phyloP scores from a whole-genome alignment of 148 eudicot species.

The Fallopia convolvulus region DNA sequence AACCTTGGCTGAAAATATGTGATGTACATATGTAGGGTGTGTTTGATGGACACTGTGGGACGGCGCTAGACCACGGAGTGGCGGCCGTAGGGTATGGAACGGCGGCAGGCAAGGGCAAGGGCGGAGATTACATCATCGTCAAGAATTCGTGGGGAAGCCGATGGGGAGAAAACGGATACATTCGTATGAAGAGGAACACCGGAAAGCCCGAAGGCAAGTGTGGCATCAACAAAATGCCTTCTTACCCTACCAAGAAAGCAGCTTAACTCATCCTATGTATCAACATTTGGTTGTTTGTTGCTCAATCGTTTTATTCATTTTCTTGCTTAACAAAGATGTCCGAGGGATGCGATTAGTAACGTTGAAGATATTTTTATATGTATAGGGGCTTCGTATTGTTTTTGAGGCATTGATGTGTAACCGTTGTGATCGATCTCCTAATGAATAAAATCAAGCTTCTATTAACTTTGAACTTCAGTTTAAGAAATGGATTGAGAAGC shows the following conservation, averaged over 20 bases:
- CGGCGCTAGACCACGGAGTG: slow-evolving; percentile 40
- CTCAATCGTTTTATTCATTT: not conserved
- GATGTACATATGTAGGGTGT: slow-evolving; percentile 31
- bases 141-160: slow-evolving; percentile 44
- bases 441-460: no score
- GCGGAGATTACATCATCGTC: slow-evolving; percentile 38
- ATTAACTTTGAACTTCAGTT: no score
- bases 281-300: not conserved
- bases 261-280: not conserved
- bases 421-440: no score
- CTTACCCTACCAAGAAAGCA: slow-evolving; percentile 28
- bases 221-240: slow-evolving; percentile 41
- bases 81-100: slow-evolving; percentile 51
- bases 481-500: no score
- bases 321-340: no score
- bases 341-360: not conserved
- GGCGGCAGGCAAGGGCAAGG: slow-evolving; percentile 3
- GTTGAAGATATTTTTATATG: not conserved
- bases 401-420: no score
- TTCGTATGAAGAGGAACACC: slow-evolving; percentile 33
- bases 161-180: slow-evolving; percentile 41
- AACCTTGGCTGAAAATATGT: not conserved
- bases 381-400: no score
- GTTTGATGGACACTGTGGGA: slow-evolving; percentile 47
- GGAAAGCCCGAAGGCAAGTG: slow-evolving; percentile 25